Evolutionary conservation across 2,329 filamentous ascomycete species (phyloP).

Genomic region (Aspergillus melleus): DNA sequence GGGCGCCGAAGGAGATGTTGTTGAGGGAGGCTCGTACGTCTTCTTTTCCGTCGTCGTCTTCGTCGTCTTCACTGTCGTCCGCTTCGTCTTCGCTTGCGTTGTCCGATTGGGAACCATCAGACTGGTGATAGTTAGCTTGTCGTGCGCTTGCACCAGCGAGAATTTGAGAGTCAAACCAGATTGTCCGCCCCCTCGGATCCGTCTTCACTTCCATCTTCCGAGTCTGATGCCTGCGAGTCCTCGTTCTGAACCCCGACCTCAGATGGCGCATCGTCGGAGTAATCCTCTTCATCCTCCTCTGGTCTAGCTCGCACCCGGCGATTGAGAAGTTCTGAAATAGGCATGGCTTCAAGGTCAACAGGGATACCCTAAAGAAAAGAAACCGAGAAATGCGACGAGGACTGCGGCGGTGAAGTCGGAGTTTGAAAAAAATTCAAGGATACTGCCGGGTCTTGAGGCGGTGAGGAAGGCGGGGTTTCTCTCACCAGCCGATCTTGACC

Average conservation of each 20-base stretch:
- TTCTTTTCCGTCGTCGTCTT: conserved; percentile 35
- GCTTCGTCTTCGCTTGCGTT: conserved; percentile 41
- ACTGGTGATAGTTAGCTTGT: conserved; percentile 16
- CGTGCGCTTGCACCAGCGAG: background rate
- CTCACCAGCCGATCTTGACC: background rate
- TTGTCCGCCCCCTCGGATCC: conserved; percentile 12
- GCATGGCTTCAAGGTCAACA: conserved; percentile 25
- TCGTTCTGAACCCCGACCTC: conserved; percentile 17
- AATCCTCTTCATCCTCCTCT: conserved; percentile 44
- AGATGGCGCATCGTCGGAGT: conserved; percentile 30
- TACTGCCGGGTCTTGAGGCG: conserved; percentile 29
- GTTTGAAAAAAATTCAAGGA: conserved; percentile 20
- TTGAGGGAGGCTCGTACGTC: conserved; percentile 47
- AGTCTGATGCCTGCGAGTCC: conserved; percentile 9
- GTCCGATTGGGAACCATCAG: conserved; percentile 37
- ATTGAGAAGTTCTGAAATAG: conserved; percentile 40
- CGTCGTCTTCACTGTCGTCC: conserved; percentile 21
- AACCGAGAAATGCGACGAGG: background rate
- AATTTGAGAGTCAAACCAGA: conserved; percentile 1
- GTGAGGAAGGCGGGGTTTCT: conserved; percentile 15
- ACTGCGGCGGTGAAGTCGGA: conserved; percentile 8
- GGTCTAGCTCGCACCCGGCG: conserved; percentile 43
- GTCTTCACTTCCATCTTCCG: conserved; percentile 14
- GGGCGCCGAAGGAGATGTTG: conserved; percentile 81
- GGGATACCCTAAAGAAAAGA: background rate